These are phyloP conservation scores for Herpetomonas tarakana DNA, from an alignment of 208 protist species.

Conservation along the genomic window DNA sequence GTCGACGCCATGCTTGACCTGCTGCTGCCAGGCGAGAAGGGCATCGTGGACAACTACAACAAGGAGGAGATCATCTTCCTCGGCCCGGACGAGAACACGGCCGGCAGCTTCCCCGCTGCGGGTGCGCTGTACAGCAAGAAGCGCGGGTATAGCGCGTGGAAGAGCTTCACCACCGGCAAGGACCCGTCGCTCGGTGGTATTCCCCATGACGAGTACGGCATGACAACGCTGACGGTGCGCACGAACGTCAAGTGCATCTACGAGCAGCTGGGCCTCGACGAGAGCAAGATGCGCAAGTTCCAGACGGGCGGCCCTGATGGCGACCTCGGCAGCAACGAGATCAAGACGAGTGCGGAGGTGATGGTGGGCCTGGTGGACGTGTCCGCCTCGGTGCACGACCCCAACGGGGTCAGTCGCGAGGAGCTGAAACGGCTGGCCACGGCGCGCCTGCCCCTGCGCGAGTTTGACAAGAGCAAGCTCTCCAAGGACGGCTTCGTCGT, in stretches of 20 bases:
- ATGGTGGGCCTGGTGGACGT: constrained; percentile 94
- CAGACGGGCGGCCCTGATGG: constrained; percentile 96
- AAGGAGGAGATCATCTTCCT: constrained; percentile 94
- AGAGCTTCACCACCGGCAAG: constrained; percentile 97
- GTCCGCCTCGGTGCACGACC: constrained; percentile 93
- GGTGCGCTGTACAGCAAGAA: constrained; percentile 80
- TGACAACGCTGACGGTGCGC: constrained; percentile 95
- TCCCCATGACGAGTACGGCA: constrained; percentile 94
- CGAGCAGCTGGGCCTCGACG: constrained; percentile 79
- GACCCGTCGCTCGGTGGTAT: constrained; percentile 91
- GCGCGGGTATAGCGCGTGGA: constrained; percentile 90
- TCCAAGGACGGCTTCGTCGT: constrained; percentile 90
- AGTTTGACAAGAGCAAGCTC: constrained; percentile 89
- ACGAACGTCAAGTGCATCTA: constrained; percentile 92
- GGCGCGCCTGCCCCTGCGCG: constrained; percentile 65
- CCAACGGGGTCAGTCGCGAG: constrained; percentile 83
- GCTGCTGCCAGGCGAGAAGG: constrained; percentile 74
- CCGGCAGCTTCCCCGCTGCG: constrained; percentile 76
- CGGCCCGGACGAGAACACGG: constrained; percentile 95
- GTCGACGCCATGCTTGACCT: constrained; percentile 92
- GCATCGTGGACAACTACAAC: constrained; percentile 80
- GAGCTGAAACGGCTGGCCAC: constrained; percentile 88
- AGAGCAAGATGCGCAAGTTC: constrained; percentile 91
- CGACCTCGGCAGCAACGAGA: constrained; percentile 96
- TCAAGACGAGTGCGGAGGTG: constrained; percentile 92